Evolutionary conservation across 2,329 filamentous ascomycete genomes (phyloP).

Genomic region (Verticillium dahliae): DNA sequence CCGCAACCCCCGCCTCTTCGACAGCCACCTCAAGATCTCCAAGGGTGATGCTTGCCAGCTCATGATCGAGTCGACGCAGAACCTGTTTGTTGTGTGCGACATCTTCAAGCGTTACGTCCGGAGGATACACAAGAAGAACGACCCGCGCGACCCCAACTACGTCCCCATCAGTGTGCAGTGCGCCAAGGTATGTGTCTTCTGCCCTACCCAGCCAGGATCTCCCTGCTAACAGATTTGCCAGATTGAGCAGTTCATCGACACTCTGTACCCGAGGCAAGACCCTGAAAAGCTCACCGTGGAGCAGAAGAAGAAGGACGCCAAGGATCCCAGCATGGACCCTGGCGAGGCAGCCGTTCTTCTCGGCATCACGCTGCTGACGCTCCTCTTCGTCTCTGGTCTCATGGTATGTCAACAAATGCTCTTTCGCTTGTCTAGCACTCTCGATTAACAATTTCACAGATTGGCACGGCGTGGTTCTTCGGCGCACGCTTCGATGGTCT

Average conservation of each 20-base stretch:
- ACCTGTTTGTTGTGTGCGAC: slow-evolving; percentile 72
- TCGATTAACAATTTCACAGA: slow-evolving; percentile 36
- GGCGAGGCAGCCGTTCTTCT: slow-evolving; percentile 62
- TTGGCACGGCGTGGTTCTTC: slow-evolving; percentile 69
- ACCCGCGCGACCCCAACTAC: slow-evolving; percentile 86
- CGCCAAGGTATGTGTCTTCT: slow-evolving; percentile 57
- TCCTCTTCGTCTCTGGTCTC: slow-evolving; percentile 62
- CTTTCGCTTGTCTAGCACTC: background rate
- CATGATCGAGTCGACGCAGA: slow-evolving; percentile 91
- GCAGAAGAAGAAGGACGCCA: slow-evolving; percentile 27
- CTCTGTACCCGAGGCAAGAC: slow-evolving; percentile 80
- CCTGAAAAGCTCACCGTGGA: slow-evolving; percentile 49
- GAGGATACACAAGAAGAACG: slow-evolving; percentile 88
- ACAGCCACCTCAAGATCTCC: slow-evolving; percentile 90
- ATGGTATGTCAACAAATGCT: slow-evolving; percentile 61
- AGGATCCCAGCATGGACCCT: slow-evolving; percentile 41
- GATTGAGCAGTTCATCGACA: slow-evolving; percentile 95
- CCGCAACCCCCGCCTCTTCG: slow-evolving; percentile 80
- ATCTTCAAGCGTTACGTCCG: slow-evolving; percentile 73
- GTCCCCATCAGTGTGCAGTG: slow-evolving; percentile 86
- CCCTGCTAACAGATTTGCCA: slow-evolving; percentile 25
- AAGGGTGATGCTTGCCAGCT: slow-evolving; percentile 88
- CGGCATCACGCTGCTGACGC: slow-evolving; percentile 57
- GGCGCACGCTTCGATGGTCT: slow-evolving; percentile 71
- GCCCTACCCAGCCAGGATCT: background rate